phyloP scores from a whole-genome alignment of 2,329 filamentous ascomycete species.

The Lachnellula hyalina region DNA sequence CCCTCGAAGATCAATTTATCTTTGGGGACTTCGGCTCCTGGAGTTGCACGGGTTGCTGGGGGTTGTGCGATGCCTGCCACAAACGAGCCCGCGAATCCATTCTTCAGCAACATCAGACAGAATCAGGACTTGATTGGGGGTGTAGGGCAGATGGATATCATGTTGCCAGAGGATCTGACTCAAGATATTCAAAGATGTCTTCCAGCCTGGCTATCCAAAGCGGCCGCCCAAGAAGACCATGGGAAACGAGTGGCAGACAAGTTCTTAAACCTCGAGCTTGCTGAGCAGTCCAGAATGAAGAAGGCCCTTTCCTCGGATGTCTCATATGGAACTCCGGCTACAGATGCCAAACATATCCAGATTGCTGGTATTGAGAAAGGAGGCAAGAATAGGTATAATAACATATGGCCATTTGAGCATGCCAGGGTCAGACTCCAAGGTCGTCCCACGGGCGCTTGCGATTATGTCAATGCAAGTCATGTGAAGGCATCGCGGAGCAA shows the following conservation, averaged over 20 bases:
- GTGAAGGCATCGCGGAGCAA: constrained; percentile 74
- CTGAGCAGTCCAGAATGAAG: constrained; percentile 89
- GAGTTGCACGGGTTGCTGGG: constrained; percentile 75
- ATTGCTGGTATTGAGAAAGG: constrained; percentile 94
- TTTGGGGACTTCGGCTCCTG: constrained; percentile 41
- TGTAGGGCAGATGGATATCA: constrained; percentile 73
- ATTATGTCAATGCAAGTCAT: constrained; percentile 94
- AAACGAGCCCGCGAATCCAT: constrained; percentile 70
- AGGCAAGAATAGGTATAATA: constrained; percentile 93
- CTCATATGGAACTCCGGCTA: constrained; percentile 43
- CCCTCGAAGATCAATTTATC: constrained; percentile 43
- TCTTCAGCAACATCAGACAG: constrained; percentile 94
- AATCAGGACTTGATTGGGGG: constrained; percentile 94
- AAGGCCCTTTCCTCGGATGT: constrained; percentile 63
- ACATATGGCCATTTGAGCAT: constrained; percentile 95
- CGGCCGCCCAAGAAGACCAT: constrained; percentile 60
- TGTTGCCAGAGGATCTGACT: constrained; percentile 49
- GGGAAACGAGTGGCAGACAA: constrained; percentile 77
- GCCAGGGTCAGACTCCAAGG: constrained; percentile 75
- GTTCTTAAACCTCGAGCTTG: constrained; percentile 78
- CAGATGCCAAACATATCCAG: constrained; percentile 46
- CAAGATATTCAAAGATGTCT: constrained; percentile 42
- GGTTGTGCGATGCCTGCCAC: constrained; percentile 76
- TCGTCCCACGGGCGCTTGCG: constrained; percentile 63
- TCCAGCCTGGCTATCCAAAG: constrained; percentile 72